These are phyloP conservation scores for Pholiota molesta DNA, from an alignment of 768 basidiomycete genomes.

Conservation along the genomic window DNA sequence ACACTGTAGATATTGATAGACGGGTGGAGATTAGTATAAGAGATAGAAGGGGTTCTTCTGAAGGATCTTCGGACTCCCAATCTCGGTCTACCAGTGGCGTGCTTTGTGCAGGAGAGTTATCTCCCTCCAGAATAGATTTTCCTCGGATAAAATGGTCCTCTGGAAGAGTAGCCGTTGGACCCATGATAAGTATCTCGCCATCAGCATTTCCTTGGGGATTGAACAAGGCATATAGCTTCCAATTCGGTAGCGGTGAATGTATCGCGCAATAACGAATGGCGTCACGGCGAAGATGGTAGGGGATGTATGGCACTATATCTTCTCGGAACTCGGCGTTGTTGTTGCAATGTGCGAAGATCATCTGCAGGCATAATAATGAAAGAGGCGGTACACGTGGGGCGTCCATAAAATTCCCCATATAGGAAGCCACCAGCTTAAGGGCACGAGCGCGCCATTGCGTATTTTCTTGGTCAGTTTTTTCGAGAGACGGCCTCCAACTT, in stretches of 20 bases:
- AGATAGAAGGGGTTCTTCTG: slow-evolving; percentile 40
- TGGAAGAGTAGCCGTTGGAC: slow-evolving; percentile 48
- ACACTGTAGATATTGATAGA: slow-evolving; percentile 45
- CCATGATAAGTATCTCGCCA: slow-evolving; percentile 68
- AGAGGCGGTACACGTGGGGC: slow-evolving; percentile 50
- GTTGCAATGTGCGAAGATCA: slow-evolving; percentile 43
- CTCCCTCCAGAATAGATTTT: neutral
- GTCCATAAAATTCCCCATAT: slow-evolving; percentile 25
- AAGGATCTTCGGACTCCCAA: slow-evolving; percentile 51
- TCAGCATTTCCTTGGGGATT: slow-evolving; percentile 54
- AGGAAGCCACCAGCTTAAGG: slow-evolving; percentile 53
- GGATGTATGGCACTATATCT: slow-evolving; percentile 52
- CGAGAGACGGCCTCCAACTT: slow-evolving; percentile 52
- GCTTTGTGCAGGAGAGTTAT: neutral
- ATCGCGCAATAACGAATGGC: slow-evolving; percentile 63
- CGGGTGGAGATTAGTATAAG: slow-evolving; percentile 54
- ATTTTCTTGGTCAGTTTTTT: slow-evolving; percentile 29
- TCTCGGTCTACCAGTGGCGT: slow-evolving; percentile 22
- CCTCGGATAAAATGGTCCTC: slow-evolving; percentile 41
- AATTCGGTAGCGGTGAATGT: slow-evolving; percentile 53
- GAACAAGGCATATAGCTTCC: slow-evolving; percentile 54
- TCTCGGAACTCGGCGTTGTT: slow-evolving; percentile 45
- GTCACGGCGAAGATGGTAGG: slow-evolving; percentile 59
- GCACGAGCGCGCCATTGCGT: slow-evolving; percentile 58
- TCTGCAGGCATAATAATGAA: slow-evolving; percentile 57